Evolutionary conservation across 176 grass and related monocot genomes (phyloP).

Genomic region (Tillandsia leiboldiana): DNA sequence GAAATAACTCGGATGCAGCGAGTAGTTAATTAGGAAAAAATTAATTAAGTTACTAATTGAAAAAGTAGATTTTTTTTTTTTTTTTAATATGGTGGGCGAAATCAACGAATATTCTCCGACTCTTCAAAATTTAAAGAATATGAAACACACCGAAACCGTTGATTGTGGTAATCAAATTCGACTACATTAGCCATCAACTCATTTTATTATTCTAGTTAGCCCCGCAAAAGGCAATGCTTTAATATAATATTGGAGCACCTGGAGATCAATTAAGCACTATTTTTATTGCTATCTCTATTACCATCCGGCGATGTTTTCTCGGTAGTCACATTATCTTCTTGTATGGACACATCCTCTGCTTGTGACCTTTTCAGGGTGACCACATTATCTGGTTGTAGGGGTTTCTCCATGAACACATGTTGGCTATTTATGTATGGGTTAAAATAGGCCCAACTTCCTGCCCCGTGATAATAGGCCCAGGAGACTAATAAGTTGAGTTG

Average conservation of each 20-base stretch:
- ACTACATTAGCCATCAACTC: conserved; percentile 21
- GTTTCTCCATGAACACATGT: conserved; percentile 1
- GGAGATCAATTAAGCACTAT: conserved; percentile 7
- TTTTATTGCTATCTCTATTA: not conserved
- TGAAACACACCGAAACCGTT: conserved; percentile 22
- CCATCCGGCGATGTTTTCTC: conserved; percentile 23
- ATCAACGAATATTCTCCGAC: too few relatives aligned
- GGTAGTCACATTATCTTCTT: conserved; percentile 23
- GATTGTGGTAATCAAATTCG: conserved; percentile 4
- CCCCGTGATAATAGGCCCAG: too few relatives aligned
- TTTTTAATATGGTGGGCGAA: too few relatives aligned
- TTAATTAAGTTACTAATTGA: too few relatives aligned
- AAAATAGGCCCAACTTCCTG: too few relatives aligned
- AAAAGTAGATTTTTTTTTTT: too few relatives aligned
- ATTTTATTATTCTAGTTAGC: not conserved
- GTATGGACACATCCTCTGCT: conserved; percentile 20
- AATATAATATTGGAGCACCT: not conserved
- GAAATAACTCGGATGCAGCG: too few relatives aligned
- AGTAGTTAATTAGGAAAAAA: too few relatives aligned
- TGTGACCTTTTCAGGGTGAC: not conserved
- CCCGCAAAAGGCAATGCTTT: not conserved
- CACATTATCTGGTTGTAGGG: not conserved
- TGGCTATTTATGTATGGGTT: too few relatives aligned
- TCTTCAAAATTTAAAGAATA: too few relatives aligned
- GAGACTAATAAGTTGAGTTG: too few relatives aligned